phyloP scores from a whole-genome alignment of 2,329 filamentous ascomycete species.

The Blumeria graminis region DNA sequence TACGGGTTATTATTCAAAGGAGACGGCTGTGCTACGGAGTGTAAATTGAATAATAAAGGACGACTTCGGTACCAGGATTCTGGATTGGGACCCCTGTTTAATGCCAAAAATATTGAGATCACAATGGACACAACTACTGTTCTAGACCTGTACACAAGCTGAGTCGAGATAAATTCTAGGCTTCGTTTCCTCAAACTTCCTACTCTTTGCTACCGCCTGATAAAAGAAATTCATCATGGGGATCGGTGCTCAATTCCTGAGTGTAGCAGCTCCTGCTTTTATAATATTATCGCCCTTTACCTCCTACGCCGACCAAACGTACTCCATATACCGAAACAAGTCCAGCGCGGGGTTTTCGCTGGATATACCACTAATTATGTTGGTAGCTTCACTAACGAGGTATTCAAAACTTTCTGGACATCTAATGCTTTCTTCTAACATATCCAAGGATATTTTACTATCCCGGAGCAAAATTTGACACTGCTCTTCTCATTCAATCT shows the following conservation, averaged over 20 bases:
- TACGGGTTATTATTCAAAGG: no score
- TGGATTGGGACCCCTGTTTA: no score
- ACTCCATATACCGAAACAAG: constrained; percentile 37
- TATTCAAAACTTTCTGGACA: constrained; percentile 12
- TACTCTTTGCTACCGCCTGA: no score
- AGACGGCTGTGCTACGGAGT: no score
- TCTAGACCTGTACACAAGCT: no score
- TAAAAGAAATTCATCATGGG: constrained; percentile 9
- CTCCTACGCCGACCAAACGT: constrained; percentile 40
- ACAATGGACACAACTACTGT: no score
- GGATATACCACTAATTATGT: constrained; percentile 49
- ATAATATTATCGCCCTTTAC: constrained; percentile 37
- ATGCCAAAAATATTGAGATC: no score
- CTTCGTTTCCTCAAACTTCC: no score
- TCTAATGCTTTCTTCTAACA: neutral
- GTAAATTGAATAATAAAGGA: no score
- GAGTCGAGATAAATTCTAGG: no score
- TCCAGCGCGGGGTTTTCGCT: constrained; percentile 45
- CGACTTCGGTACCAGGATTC: no score
- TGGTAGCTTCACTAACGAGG: constrained; percentile 42
- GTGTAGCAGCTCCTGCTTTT: constrained; percentile 36
- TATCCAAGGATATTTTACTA: constrained; percentile 40
- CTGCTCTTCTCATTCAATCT: constrained; percentile 36
- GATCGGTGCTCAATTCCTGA: constrained; percentile 19
- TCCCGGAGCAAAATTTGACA: constrained; percentile 40